Evolutionary conservation across 2,329 filamentous ascomycete genomes (phyloP), one percentile per base, ranked within the genome.

Genomic region (Penicillium sumatraense): DNA sequence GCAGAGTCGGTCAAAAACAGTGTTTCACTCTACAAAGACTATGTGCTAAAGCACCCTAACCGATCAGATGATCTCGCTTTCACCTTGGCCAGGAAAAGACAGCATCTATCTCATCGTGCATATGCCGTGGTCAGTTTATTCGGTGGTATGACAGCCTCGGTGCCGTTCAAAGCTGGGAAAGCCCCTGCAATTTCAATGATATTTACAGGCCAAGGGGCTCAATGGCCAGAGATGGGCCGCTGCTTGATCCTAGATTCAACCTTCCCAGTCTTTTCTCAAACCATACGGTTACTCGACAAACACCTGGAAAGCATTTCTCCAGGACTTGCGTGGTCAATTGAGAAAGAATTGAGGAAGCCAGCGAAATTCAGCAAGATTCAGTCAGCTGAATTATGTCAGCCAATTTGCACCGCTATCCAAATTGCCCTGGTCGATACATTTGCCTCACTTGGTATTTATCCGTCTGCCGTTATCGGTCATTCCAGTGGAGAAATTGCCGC

Each of bases 121-220:
- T 51, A 41, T 29, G 26, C 49, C 11, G 53, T 56, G 35, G 47
- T 45, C 14, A 40, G 48, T 36, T 27, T 47, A 11, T 47, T 51
- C 6, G 24, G 27, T 3, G 41, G 21, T 14, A n/a, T 27, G 11
- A 31, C 18, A 29, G 23, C 29, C n/a, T 26, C 36, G 9, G 33
- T 21, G 14, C 29, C 23, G n/a, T 42, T 29, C 13, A 38, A 44
- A n/a, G 14, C 33, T 35, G 20, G 29, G 26, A 31, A 33, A 26
- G 10, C 31, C 6, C 29, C 48, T 3, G 13, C 7, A 11, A 4
- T 60, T 16, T 59, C 49, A 0, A 68, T 72, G 31, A 50, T 73
- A 13, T 75, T 73, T 54, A 74, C 69, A 3, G 72, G 72, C 1
- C 72, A 75, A 49, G 72, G 72, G 2, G 71, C 72, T 8, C 70